Base-by-base conservation (phyloP, 2,329 filamentous ascomycete genomes). In the Hymenoscyphus repandus region DNA sequence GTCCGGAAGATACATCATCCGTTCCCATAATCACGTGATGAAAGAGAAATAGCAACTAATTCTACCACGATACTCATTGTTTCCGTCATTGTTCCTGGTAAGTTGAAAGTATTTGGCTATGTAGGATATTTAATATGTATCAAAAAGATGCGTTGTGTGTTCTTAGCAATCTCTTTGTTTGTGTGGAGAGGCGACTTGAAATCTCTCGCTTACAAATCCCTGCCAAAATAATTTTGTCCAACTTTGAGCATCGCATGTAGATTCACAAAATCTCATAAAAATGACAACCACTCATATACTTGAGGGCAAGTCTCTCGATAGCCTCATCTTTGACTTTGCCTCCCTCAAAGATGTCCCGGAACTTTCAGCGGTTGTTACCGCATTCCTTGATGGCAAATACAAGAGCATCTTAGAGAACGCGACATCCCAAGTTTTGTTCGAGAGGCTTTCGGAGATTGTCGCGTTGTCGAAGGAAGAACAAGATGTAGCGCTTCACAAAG, bases 301-400 rank as follows among this genome's bases (percentile, higher is more conserved):
- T 5, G 48, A 41, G 6, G 49, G 40, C 2, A 42, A 49, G 22
- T 54, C 54, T 20, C 52, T 65, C 5, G 64, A 67, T 56, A 33
- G 44, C 36, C 30, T 65, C 1, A 37, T 63, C 4, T 62, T 61
- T 41, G 50, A 65, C 33, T 47, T 66, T n/a, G 59, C 58, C 3
- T 51, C 55, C 18, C 50, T 67, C 10, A 61, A 62, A 47, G 42
- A 58, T 6, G 40, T 54, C 42, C 41, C 57, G 15, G 59, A 59
- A 15, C 51, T 65, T 27, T 57, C 60, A n/a, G 58, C 57, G 10
- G 39, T 60, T 38, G 52, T 63, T 15, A 54, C 46, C n/a, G 40
- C 51, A 6, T 66, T 62, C 31, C 54, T 64, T 15, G 52, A 59
- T 33, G 65, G 65, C 15, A 62, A 64, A 45, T 67, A 64, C 53